A percentile compares a stretch with the other conserved stretches of the same genome.
These are phyloP conservation scores for Trichosporon ovoides DNA, from an alignment of 1,284 basidiomycete species.

Conservation along the genomic window DNA sequence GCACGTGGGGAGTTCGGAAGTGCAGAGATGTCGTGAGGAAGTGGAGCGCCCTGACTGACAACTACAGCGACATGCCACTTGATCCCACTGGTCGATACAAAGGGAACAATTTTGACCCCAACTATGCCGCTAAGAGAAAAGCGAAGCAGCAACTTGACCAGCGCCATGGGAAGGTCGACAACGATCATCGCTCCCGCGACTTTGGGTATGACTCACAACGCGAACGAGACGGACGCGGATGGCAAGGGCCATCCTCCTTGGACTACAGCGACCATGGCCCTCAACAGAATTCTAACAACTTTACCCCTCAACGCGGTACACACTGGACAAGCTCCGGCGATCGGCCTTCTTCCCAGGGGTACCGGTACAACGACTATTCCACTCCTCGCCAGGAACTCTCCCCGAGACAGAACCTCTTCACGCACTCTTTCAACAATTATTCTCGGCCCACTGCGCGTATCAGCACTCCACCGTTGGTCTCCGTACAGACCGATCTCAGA, in stretches of 20 bases:
- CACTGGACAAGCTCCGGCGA: background rate
- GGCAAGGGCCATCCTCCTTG: background rate
- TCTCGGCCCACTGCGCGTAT: background rate
- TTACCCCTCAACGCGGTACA: background rate
- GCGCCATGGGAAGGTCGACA: background rate
- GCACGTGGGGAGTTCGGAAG: background rate
- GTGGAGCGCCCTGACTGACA: background rate
- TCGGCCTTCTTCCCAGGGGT: background rate
- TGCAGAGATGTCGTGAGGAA: background rate
- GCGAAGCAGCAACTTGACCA: background rate
- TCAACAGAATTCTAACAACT: background rate
- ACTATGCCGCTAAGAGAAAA: slow-evolving; percentile 12
- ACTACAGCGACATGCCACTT: slow-evolving; percentile 10
- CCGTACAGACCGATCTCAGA: background rate
- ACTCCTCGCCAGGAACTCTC: background rate
- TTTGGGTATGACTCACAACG: background rate
- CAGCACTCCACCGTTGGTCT: background rate
- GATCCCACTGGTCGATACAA: slow-evolving; percentile 21
- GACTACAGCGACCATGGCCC: background rate
- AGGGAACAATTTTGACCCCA: slow-evolving; percentile 23
- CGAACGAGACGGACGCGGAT: background rate
- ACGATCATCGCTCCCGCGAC: background rate
- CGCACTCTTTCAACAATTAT: background rate
- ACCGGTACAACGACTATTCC: background rate
- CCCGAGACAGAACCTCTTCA: too few relatives aligned